Percentiles rank a stretch among this genome's conserved stretches.
Evolutionary conservation across 768 basidiomycete species (phyloP).

Genomic region (Porphyrellus cyaneotinctus): DNA sequence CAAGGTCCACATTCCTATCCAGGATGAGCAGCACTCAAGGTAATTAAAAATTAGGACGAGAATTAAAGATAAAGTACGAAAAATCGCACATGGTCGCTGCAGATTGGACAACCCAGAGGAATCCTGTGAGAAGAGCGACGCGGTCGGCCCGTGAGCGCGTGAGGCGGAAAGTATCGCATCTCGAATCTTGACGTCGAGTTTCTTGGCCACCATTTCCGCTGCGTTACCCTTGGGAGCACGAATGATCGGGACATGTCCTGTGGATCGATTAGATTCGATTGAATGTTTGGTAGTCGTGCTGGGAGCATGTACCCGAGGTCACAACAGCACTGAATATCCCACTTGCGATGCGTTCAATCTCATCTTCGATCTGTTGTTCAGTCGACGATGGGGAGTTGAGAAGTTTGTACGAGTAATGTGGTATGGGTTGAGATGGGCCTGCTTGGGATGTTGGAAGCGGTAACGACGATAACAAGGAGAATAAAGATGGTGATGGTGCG

Average conservation of each 20-base stretch:
- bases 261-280: not conserved
- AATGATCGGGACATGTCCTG: slow-evolving; percentile 91
- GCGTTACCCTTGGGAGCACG: slow-evolving; percentile 94
- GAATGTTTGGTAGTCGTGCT: not conserved
- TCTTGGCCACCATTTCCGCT: slow-evolving; percentile 98
- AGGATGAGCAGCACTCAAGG: slow-evolving; percentile 84
- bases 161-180: slow-evolving; percentile 75
- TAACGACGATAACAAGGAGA: slow-evolving; percentile 75
- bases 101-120: slow-evolving; percentile 79
- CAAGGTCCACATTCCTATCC: slow-evolving; percentile 92
- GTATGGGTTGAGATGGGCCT: slow-evolving; percentile 33
- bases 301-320: slow-evolving; percentile 63
- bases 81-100: slow-evolving; percentile 74
- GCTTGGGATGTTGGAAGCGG: slow-evolving; percentile 35
- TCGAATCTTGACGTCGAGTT: slow-evolving; percentile 86
- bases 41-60: slow-evolving; percentile 11
- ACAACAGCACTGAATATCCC: slow-evolving; percentile 91
- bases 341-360: slow-evolving; percentile 86
- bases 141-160: slow-evolving; percentile 49
- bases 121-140: slow-evolving; percentile 75
- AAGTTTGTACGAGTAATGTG: slow-evolving; percentile 70
- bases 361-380: slow-evolving; percentile 87
- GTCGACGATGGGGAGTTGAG: slow-evolving; percentile 89
- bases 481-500: slow-evolving; percentile 86
- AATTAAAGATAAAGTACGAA: not conserved